These are phyloP conservation scores for Pseudohyphozyma bogoriensis DNA, from an alignment of 768 basidiomycete genomes.

Conservation along the genomic window DNA sequence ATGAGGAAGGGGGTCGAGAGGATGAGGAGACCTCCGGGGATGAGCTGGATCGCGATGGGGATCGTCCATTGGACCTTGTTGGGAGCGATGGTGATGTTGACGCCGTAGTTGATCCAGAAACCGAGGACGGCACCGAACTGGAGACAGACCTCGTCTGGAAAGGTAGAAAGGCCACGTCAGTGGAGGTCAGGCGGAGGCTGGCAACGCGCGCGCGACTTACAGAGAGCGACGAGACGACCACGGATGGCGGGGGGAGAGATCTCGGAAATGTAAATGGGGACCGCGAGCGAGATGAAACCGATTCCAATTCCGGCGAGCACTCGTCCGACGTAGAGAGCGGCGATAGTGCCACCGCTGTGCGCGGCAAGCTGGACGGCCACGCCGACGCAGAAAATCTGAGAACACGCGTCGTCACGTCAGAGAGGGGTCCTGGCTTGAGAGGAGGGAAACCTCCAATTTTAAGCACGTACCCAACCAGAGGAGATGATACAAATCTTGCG, in stretches of 20 bases:
- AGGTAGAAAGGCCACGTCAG: no score
- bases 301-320: conserved; percentile 43
- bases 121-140: conserved; percentile 45
- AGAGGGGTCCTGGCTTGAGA: conserved; percentile 49
- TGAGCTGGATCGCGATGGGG: conserved; percentile 36
- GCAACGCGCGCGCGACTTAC: no score
- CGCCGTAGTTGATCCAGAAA: conserved; percentile 35
- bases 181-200: no score
- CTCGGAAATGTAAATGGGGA: conserved; percentile 47
- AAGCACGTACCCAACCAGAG: no score
- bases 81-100: conserved; percentile 33
- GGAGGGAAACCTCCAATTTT: no score
- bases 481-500: no score
- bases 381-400: conserved; percentile 53
- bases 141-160: conserved; percentile 46
- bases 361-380: conserved; percentile 53
- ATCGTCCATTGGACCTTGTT: conserved; percentile 40
- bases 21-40: conserved; percentile 32
- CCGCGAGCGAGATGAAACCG: conserved; percentile 33
- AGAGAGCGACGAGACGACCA: conserved; percentile 47
- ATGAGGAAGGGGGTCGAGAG: conserved; percentile 30
- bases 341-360: no score
- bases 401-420: conserved; percentile 48
- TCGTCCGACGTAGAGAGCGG: conserved; percentile 43
- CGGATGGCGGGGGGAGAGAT: conserved; percentile 39